Base-by-base conservation (phyloP, 352 stramenopile species). In the Pythium vanterpoolii region DNA sequence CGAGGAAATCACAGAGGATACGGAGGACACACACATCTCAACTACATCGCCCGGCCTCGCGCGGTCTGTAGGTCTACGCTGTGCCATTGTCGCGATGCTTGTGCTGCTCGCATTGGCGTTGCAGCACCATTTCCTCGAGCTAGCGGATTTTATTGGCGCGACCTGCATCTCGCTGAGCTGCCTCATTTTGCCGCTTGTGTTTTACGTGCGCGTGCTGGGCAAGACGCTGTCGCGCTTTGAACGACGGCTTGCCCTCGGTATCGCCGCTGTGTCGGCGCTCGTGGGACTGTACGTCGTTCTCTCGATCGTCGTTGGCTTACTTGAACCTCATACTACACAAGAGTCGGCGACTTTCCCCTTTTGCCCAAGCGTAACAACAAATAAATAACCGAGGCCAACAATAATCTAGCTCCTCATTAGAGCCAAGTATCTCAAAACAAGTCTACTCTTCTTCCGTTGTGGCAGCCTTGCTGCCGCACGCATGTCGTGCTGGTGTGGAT, bases 161-260 rank as follows among this genome's bases (percentile, higher is more conserved):
- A 88, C 69, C 56, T 63, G 65, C 44, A 73, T 85, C 19, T 73
- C 77, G 10, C 64, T 85, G 44, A 71, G 70, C 39, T 90, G 77
- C 64, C 81, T 87, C 45, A 80, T 88, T 40, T 52, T 90, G 46
- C 80, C 80, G 11, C 79, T 86, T 48, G 64, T 81, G 38, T 88
- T 90, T 66, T 90, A 87, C 73, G 1, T 13, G 31, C 31, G 31
- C 31, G 31, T 13, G 13, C 31, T 36, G 31, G 31, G 31, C 8
- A 36, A 36, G 31, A 36, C 31, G 31, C 31, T 36, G 31, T 36
- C 31, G 31, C 31, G 8, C 8, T 36, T 36, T 7, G 31, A 36
- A 2, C 31, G 31, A 7, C 31, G 31, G 8, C 31, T 36, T 13
- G 31, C 31, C 8, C 31, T 36, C 13, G 31, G 31, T 36, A 36